Evolutionary conservation across 1,284 basidiomycete genomes (phyloP).

Genomic region (Chiua sp.): DNA sequence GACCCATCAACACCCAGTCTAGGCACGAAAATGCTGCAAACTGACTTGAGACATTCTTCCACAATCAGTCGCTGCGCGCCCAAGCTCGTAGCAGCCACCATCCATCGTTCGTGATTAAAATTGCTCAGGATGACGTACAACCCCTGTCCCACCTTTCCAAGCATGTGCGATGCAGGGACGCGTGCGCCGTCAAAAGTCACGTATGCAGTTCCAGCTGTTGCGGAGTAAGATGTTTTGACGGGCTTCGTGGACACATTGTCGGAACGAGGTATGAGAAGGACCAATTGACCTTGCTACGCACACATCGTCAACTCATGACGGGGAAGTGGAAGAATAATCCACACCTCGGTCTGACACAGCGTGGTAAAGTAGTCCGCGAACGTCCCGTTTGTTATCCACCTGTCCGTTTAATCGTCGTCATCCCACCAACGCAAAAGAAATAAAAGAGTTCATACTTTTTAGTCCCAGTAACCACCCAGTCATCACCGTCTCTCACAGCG

Average conservation of each 20-base stretch:
- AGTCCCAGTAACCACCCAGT: constrained; percentile 89
- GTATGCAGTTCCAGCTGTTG: constrained; percentile 89
- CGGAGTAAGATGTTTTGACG: constrained; percentile 90
- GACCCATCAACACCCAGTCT: constrained; percentile 5
- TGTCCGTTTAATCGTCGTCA: constrained; percentile 27
- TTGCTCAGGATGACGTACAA: constrained; percentile 87
- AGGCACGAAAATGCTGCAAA: neutral
- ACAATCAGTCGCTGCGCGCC: constrained; percentile 74
- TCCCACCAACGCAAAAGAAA: neutral
- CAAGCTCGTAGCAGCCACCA: constrained; percentile 77
- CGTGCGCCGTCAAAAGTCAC: constrained; percentile 92
- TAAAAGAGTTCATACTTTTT: constrained; percentile 63
- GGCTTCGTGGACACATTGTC: constrained; percentile 88
- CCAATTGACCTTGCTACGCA: constrained; percentile 77
- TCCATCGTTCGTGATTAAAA: constrained; percentile 89
- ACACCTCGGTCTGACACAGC: constrained; percentile 69
- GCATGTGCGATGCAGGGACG: constrained; percentile 85
- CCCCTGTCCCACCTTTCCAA: constrained; percentile 87
- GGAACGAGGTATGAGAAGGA: constrained; percentile 83
- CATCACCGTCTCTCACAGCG: constrained; percentile 82
- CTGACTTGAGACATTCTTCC: constrained; percentile 81
- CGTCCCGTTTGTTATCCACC: constrained; percentile 94
- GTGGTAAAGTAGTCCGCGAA: constrained; percentile 85
- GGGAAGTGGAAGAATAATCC: neutral
- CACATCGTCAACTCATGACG: constrained; percentile 7